phyloP scores from a whole-genome alignment of 306 rosid genomes.

The Acmispon strigosus region DNA sequence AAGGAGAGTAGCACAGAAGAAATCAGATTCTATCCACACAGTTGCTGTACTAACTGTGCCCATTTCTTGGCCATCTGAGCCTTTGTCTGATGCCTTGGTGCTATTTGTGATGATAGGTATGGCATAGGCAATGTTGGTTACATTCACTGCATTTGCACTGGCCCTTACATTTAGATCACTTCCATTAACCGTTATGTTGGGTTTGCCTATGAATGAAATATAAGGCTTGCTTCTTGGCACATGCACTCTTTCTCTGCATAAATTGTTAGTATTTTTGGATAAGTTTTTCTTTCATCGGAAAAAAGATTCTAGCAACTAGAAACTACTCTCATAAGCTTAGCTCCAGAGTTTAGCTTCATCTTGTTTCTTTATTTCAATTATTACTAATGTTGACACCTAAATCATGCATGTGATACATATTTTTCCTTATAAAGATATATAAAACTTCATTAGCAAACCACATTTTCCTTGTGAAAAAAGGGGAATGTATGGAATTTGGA shows the following conservation, averaged over 20 bases:
- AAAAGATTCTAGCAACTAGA: too few relatives aligned
- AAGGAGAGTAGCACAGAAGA: constrained; percentile 57
- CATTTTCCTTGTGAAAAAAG: too few relatives aligned
- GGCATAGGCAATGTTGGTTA: not conserved
- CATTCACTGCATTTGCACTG: not conserved
- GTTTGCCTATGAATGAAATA: constrained; percentile 57
- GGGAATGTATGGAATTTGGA: too few relatives aligned
- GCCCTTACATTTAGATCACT: not conserved
- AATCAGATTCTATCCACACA: constrained; percentile 50
- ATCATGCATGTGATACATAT: not conserved
- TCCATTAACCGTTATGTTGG: not conserved
- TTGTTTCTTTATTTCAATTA: not conserved
- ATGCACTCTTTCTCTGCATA: constrained; percentile 55
- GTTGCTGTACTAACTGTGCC: constrained; percentile 56
- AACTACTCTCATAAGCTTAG: too few relatives aligned
- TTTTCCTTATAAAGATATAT: not conserved
- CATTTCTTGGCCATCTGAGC: constrained; percentile 23
- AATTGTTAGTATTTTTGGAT: not conserved
- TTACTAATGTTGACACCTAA: not conserved
- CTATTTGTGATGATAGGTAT: constrained; percentile 42
- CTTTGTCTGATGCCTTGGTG: constrained; percentile 61
- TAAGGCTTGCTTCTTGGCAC: constrained; percentile 57
- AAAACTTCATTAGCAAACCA: too few relatives aligned
- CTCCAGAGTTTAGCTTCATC: not conserved
- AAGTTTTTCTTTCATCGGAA: too few relatives aligned